phyloP scores from a whole-genome alignment of 1,284 basidiomycete species.

The Ganoderma leucocontextum region DNA sequence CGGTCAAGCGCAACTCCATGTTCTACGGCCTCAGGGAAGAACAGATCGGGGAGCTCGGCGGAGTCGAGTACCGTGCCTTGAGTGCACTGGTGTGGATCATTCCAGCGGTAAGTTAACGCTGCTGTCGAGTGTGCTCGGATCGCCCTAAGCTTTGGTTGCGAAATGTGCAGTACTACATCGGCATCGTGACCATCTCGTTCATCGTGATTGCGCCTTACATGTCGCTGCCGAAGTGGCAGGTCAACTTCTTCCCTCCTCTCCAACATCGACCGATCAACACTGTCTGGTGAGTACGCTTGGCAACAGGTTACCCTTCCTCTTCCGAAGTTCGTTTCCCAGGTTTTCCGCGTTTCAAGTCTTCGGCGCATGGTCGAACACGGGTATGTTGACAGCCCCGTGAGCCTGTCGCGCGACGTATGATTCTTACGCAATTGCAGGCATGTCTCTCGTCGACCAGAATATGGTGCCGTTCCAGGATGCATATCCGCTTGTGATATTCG shows the following conservation, averaged over 20 bases:
- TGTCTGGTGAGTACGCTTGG: conserved; percentile 46
- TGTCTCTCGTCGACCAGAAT: conserved; percentile 65
- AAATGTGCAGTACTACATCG: conserved; percentile 50
- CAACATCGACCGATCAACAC: conserved; percentile 48
- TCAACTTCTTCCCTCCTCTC: conserved; percentile 38
- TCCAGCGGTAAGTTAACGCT: conserved; percentile 37
- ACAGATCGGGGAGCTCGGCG: conserved; percentile 91
- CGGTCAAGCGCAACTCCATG: conserved; percentile 80
- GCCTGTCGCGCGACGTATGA: not conserved
- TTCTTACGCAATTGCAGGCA: conserved; percentile 46
- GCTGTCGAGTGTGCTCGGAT: not conserved
- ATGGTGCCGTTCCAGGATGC: conserved; percentile 66
- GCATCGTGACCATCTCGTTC: conserved; percentile 72
- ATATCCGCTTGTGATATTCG: conserved; percentile 60
- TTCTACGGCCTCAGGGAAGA: conserved; percentile 83
- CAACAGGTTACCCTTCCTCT: not conserved
- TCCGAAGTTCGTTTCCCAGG: conserved; percentile 39
- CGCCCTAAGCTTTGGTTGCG: not conserved
- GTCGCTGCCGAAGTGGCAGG: conserved; percentile 42
- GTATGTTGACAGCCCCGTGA: conserved; percentile 51
- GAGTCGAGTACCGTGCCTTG: conserved; percentile 93
- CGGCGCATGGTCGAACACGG: conserved; percentile 72
- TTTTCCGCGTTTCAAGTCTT: conserved; percentile 68
- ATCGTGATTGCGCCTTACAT: conserved; percentile 56
- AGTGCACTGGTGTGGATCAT: conserved; percentile 74